Percentiles rank a stretch among this genome's conserved stretches.
Conservation (phyloP, 1,284 basidiomycete species). For the Cutaneotrichosporon curvatum region DNA sequence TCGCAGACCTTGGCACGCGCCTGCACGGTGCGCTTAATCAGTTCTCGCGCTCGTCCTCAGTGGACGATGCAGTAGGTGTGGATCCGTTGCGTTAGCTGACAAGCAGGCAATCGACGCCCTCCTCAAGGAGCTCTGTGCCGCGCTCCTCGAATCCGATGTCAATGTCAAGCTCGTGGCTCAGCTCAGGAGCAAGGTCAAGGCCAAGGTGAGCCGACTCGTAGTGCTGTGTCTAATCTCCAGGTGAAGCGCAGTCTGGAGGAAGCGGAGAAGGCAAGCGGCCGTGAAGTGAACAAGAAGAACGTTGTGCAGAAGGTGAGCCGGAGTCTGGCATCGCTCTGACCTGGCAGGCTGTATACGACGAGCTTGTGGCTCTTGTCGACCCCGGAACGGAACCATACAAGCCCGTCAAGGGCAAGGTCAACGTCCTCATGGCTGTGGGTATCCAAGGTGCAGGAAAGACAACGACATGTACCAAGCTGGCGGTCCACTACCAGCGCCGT, state of each 20-base stretch:
- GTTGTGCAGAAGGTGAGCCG: slow-evolving; percentile 75
- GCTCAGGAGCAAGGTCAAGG: slow-evolving; percentile 81
- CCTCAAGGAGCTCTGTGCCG: slow-evolving; percentile 90
- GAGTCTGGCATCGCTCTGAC: background rate
- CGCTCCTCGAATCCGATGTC: slow-evolving; percentile 92
- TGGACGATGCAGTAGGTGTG: slow-evolving; percentile 72
- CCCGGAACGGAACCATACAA: slow-evolving; percentile 91
- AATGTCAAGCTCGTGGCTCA: slow-evolving; percentile 93
- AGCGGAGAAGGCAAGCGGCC: slow-evolving; percentile 64
- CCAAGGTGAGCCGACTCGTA: slow-evolving; percentile 57
- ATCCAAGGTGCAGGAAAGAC: slow-evolving; percentile 98
- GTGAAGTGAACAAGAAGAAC: slow-evolving; percentile 74
- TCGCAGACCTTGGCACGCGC: slow-evolving; percentile 88
- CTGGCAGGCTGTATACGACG: slow-evolving; percentile 84
- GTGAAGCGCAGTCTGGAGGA: slow-evolving; percentile 52
- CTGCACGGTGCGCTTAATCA: slow-evolving; percentile 91
- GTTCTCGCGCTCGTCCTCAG: slow-evolving; percentile 71
- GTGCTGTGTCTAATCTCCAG: slow-evolving; percentile 11
- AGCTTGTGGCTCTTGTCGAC: slow-evolving; percentile 90
- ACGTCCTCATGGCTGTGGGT: slow-evolving; percentile 97
- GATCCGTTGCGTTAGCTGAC: background rate
- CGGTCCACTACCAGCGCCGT: slow-evolving; percentile 93
- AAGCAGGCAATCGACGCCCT: slow-evolving; percentile 82
- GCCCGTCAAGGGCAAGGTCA: slow-evolving; percentile 88
- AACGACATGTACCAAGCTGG: slow-evolving; percentile 94